Evolutionary conservation across 495 filamentous ascomycete species (phyloP).

Genomic region (Hypoxylon crocopeplum): DNA sequence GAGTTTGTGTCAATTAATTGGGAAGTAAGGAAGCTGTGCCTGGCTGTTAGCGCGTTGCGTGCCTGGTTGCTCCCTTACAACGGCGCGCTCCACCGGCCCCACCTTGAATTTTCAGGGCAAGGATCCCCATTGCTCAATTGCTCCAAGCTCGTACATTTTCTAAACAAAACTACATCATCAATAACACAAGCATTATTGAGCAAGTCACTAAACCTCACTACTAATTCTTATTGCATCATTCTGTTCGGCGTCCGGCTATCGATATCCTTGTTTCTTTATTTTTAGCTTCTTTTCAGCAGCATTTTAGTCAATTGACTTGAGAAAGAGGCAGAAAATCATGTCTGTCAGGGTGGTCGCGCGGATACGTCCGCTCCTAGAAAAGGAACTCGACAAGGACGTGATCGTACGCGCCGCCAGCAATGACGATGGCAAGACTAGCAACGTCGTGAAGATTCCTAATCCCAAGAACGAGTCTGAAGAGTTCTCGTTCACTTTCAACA

Average conservation of each 20-base stretch:
- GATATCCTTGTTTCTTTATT: neutral
- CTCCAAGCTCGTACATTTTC: constrained; percentile 20
- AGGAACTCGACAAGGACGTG: constrained; percentile 81
- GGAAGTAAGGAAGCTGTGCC: no score
- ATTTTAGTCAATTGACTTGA: constrained; percentile 21
- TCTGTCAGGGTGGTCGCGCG: constrained; percentile 87
- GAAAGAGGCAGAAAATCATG: constrained; percentile 45
- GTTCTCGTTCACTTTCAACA: constrained; percentile 94
- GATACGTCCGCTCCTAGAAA: constrained; percentile 83
- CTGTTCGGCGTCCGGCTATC: neutral
- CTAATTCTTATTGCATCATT: constrained; percentile 16
- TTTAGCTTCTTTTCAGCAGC: neutral
- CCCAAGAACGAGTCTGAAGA: constrained; percentile 90
- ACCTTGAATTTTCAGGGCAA: constrained; percentile 10
- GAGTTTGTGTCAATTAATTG: no score
- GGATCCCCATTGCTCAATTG: constrained; percentile 30
- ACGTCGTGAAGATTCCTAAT: constrained; percentile 87
- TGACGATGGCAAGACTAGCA: constrained; percentile 64
- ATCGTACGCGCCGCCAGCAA: constrained; percentile 72
- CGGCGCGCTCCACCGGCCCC: constrained; percentile 9
- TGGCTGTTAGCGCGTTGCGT: no score
- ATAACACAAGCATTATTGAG: constrained; percentile 29
- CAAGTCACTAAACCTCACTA: no score
- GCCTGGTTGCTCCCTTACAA: constrained; percentile 41
- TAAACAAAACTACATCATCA: constrained; percentile 24